A percentile compares a stretch with the other conserved stretches of the same genome.
These are phyloP conservation scores for Hymenoscyphus occultus DNA, from an alignment of 2,329 filamentous ascomycete genomes.

Conservation along the genomic window DNA sequence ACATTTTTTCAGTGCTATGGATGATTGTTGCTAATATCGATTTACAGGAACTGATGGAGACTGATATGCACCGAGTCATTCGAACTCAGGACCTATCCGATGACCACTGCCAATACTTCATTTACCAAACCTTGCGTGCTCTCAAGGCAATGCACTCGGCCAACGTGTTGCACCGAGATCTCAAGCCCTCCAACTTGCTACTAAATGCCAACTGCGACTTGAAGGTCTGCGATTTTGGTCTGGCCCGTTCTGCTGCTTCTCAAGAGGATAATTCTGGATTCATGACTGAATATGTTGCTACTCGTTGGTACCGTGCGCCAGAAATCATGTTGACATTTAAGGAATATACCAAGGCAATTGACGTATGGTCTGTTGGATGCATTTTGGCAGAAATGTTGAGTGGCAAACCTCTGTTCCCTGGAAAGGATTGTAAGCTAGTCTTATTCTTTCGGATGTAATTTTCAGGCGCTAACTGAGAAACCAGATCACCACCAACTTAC, in stretches of 20 bases:
- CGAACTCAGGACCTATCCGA: constrained; percentile 97
- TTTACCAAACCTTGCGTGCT: constrained; percentile 96
- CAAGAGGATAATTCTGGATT: constrained; percentile 99
- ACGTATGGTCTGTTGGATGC: constrained; percentile 98
- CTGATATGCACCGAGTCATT: constrained; percentile 98
- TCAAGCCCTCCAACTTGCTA: constrained; percentile 95
- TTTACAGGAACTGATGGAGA: constrained; percentile 91
- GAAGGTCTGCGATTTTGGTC: constrained; percentile 97
- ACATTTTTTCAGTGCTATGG: constrained; percentile 12
- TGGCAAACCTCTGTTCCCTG: constrained; percentile 95
- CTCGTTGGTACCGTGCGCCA: constrained; percentile 96
- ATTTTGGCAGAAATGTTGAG: constrained; percentile 98
- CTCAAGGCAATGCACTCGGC: constrained; percentile 99
- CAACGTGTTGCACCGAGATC: constrained; percentile 93
- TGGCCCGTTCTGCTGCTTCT: constrained; percentile 91
- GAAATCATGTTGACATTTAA: constrained; percentile 99
- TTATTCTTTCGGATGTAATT: background rate
- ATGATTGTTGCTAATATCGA: constrained; percentile 17
- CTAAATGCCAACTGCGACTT: constrained; percentile 98
- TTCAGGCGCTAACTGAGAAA: constrained; percentile 17
- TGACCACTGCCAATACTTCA: constrained; percentile 99
- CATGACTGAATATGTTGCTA: constrained; percentile 99
- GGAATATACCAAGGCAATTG: constrained; percentile 98
- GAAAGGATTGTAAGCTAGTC: constrained; percentile 82
- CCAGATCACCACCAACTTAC: constrained; percentile 96